phyloP scores from a whole-genome alignment of 1,284 basidiomycete genomes.

The Ganoderma sp. region DNA sequence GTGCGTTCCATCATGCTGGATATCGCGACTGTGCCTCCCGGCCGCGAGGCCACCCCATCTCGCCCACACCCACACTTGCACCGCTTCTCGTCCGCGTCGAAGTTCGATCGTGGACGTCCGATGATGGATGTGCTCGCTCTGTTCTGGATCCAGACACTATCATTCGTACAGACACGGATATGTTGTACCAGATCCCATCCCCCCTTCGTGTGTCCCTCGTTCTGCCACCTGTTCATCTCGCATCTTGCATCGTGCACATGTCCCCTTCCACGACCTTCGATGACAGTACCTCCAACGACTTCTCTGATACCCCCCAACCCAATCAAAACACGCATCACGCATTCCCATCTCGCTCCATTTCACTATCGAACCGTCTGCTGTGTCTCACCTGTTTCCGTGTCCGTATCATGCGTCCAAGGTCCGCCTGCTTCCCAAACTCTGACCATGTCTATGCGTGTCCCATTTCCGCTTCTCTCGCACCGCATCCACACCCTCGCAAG shows the following conservation, averaged over 20 bases:
- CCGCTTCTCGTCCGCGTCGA: conserved; percentile 6
- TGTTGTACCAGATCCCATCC: neutral
- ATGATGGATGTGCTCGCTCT: neutral
- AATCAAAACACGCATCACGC: conserved; percentile 1
- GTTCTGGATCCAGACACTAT: conserved; percentile 7
- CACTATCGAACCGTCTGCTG: neutral
- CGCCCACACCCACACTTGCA: neutral
- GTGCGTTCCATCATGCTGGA: neutral
- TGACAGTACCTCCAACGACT: neutral
- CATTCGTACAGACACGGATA: neutral
- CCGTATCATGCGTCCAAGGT: neutral
- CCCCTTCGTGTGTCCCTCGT: neutral
- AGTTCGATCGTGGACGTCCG: conserved; percentile 4
- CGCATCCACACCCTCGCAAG: neutral
- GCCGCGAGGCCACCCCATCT: conserved; percentile 11
- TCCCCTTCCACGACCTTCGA: neutral
- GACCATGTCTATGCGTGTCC: neutral
- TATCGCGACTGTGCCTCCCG: neutral
- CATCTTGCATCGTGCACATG: conserved; percentile 3
- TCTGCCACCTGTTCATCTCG: conserved; percentile 1
- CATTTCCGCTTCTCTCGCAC: conserved; percentile 2
- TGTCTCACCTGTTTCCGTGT: neutral
- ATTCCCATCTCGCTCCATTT: neutral
- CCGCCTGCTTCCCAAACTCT: neutral
- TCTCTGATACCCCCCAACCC: neutral